Evolutionary conservation across 805 yeast genomes (phyloP).

Genomic region (Yamadazyma kitorensis): DNA sequence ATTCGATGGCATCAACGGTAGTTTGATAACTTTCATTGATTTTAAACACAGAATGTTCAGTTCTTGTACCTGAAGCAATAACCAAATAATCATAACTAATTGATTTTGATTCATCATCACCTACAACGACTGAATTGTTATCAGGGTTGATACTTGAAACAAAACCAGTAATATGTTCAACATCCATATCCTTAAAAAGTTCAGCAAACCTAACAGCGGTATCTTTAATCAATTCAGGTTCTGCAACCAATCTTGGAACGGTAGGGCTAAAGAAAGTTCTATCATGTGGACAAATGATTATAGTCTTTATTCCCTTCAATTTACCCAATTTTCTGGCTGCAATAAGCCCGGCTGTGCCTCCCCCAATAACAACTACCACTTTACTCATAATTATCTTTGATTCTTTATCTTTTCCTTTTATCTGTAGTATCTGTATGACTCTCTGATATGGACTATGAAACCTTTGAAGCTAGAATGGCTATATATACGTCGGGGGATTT

Average conservation of each 20-base stretch:
- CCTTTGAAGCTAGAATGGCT: too few species aligned
- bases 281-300: not conserved
- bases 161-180: too few species aligned
- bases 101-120: not conserved
- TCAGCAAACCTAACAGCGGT: not conserved
- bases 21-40: slow-evolving; percentile 16
- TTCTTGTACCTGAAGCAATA: slow-evolving; percentile 31
- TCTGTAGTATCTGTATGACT: too few species aligned
- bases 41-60: slow-evolving; percentile 25
- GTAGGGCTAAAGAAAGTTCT: not conserved
- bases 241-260: not conserved
- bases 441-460: too few species aligned
- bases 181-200: not conserved
- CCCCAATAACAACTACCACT: not conserved
- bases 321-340: not conserved
- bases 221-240: not conserved
- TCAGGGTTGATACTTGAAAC: not conserved
- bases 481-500: too few species aligned
- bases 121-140: not conserved
- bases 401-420: too few species aligned
- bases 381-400: not conserved
- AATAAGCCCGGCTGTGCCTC: not conserved
- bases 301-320: not conserved
- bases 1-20: slow-evolving; percentile 11
- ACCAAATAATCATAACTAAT: slow-evolving; percentile 29